Conservation (phyloP, 306 rosid genomes). For the Fagus crenata region DNA sequence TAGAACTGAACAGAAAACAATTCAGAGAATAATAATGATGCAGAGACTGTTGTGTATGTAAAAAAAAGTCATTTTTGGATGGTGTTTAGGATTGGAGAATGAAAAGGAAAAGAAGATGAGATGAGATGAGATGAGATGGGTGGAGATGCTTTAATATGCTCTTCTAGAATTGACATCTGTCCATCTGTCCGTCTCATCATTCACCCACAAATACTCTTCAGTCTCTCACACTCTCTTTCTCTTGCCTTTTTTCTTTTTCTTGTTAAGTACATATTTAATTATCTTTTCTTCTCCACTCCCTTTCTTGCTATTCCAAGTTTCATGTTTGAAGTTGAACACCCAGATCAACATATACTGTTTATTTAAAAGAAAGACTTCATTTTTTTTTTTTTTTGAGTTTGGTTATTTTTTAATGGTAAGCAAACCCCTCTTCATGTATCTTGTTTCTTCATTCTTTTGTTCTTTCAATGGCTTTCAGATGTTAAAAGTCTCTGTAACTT, state of each 20-base stretch:
- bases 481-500: conserved; percentile 25
- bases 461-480: conserved; percentile 55
- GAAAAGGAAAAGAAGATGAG: conserved; percentile 30
- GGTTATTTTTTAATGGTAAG: conserved; percentile 35
- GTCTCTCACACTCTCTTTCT: background rate
- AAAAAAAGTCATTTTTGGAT: background rate
- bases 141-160: conserved; percentile 56
- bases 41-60: background rate
- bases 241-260: conserved; percentile 1
- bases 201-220: conserved; percentile 11
- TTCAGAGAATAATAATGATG: too few relatives aligned
- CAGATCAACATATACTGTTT: conserved; percentile 22
- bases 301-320: conserved; percentile 35
- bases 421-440: conserved; percentile 21
- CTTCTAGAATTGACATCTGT: conserved; percentile 59
- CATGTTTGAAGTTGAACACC: conserved; percentile 8
- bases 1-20: too few relatives aligned
- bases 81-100: conserved; percentile 41
- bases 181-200: conserved; percentile 34
- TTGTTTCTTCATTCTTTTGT: conserved; percentile 38
- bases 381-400: conserved; percentile 29
- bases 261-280: background rate
- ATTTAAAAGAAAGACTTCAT: background rate
- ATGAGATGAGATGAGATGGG: conserved; percentile 42
- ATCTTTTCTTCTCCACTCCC: conserved; percentile 28